Evolutionary conservation across 2,329 filamentous ascomycete genomes (phyloP).

Genomic region (Domatiomyces catenatus): DNA sequence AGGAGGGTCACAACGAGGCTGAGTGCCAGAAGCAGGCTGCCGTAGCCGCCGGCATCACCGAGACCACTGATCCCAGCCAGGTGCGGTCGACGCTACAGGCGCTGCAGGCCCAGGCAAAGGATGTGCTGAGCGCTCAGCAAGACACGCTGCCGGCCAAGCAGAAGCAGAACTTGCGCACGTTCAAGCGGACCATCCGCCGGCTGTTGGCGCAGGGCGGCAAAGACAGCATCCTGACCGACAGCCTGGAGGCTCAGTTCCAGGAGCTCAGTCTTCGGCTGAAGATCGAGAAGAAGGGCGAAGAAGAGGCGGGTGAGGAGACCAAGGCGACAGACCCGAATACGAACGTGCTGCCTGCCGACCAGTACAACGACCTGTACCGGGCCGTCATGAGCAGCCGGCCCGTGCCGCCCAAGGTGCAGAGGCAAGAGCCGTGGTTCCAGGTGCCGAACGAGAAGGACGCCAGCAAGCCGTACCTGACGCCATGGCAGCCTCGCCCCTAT

Average conservation of each 20-base stretch:
- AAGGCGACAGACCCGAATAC: conserved; percentile 17
- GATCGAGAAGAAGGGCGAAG: background rate
- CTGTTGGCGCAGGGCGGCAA: conserved; percentile 42
- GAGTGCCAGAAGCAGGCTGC: conserved; percentile 17
- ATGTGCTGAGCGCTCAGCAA: conserved; percentile 40
- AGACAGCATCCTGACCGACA: conserved; percentile 28
- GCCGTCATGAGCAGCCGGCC: conserved; percentile 39
- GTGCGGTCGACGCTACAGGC: conserved; percentile 34
- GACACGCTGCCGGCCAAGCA: conserved; percentile 49
- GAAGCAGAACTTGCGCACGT: conserved; percentile 61
- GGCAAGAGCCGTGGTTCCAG: conserved; percentile 29
- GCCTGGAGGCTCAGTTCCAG: conserved; percentile 39
- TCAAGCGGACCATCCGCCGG: conserved; percentile 49
- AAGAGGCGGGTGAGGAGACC: background rate
- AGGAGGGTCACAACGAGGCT: conserved; percentile 7
- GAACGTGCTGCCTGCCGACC: conserved; percentile 33
- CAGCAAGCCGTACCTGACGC: conserved; percentile 73
- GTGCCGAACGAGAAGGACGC: conserved; percentile 53
- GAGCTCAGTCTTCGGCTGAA: background rate
- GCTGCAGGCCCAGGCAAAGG: conserved; percentile 43
- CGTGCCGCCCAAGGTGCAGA: background rate
- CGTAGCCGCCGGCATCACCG: conserved; percentile 27
- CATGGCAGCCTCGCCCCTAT: conserved; percentile 73
- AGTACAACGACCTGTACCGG: conserved; percentile 31
- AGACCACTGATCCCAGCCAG: conserved; percentile 18